Conservation (phyloP, 2,329 filamentous ascomycete genomes). For the Fusarium longipes region DNA sequence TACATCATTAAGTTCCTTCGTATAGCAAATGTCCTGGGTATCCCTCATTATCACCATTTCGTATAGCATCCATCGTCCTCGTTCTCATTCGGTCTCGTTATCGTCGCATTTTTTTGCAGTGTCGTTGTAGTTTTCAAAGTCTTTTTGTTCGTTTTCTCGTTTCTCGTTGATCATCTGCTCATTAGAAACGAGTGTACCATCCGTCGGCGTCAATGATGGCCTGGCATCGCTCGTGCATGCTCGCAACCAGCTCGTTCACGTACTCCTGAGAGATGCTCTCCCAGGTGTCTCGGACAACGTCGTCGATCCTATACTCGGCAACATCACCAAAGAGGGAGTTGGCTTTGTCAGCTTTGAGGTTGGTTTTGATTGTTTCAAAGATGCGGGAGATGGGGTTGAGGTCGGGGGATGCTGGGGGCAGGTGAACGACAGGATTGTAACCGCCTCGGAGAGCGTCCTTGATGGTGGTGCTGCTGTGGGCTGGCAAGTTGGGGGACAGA, state of each 20-base stretch:
- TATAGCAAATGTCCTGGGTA: neutral
- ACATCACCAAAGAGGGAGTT: slow-evolving; percentile 1
- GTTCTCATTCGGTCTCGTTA: neutral
- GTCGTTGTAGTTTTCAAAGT: neutral
- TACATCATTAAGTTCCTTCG: neutral
- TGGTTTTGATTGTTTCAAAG: slow-evolving; percentile 8
- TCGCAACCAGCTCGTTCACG: slow-evolving; percentile 8
- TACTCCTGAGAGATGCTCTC: neutral
- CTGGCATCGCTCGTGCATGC: slow-evolving; percentile 29
- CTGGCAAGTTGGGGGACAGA: neutral
- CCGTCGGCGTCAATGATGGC: slow-evolving; percentile 33
- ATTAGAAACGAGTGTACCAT: slow-evolving; percentile 18
- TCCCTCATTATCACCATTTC: neutral
- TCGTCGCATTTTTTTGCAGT: neutral
- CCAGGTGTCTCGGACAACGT: slow-evolving; percentile 10
- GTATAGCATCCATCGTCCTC: neutral
- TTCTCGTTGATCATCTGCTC: neutral
- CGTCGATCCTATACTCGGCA: neutral
- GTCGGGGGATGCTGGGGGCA: slow-evolving; percentile 28
- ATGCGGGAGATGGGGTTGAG: slow-evolving; percentile 24
- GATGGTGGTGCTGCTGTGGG: slow-evolving; percentile 1
- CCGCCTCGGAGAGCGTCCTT: slow-evolving; percentile 4
- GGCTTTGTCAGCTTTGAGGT: slow-evolving; percentile 6
- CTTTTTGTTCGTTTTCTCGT: neutral
- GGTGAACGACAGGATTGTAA: slow-evolving; percentile 1